Evolutionary conservation across 2,329 filamentous ascomycete genomes (phyloP).

Genomic region (Fusarium continuum): DNA sequence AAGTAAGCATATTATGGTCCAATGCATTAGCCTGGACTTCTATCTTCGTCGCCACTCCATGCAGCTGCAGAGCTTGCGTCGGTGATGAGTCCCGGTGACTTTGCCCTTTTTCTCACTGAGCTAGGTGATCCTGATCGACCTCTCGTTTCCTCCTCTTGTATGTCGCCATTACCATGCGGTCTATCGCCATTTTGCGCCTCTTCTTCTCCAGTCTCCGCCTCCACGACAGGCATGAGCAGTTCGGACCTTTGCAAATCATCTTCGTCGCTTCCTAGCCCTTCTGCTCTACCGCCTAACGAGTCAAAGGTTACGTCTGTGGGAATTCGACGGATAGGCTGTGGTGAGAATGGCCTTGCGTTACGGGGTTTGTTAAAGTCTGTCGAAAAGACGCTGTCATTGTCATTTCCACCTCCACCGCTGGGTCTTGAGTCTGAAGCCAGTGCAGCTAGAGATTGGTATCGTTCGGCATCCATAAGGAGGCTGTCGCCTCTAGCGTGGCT

Average conservation of each 20-base stretch:
- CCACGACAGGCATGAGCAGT: constrained; percentile 37
- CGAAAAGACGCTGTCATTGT: constrained; percentile 62
- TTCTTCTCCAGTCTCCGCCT: constrained; percentile 27
- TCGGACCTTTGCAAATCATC: constrained; percentile 34
- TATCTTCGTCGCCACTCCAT: constrained; percentile 34
- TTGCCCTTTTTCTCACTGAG: constrained; percentile 23
- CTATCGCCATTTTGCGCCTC: constrained; percentile 13
- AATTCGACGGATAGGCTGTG: constrained; percentile 58
- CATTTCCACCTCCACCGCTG: constrained; percentile 51
- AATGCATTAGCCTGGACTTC: constrained; percentile 4
- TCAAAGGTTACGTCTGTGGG: constrained; percentile 55
- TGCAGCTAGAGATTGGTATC: constrained; percentile 67
- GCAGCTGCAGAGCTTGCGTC: constrained; percentile 44
- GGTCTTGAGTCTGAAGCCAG: constrained; percentile 48
- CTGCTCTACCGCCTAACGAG: constrained; percentile 46
- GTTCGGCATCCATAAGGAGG: constrained; percentile 60
- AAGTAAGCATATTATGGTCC: not conserved
- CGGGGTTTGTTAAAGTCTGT: constrained; percentile 63
- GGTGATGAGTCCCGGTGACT: constrained; percentile 42
- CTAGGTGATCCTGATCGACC: constrained; percentile 28
- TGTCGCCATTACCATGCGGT: not conserved
- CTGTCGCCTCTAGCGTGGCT: constrained; percentile 62
- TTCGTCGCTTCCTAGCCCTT: constrained; percentile 26
- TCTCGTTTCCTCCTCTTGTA: constrained; percentile 28
- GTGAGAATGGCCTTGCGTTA: constrained; percentile 67